Conservation (phyloP, 106 monocot species). For the Apostasia ramifera region DNA sequence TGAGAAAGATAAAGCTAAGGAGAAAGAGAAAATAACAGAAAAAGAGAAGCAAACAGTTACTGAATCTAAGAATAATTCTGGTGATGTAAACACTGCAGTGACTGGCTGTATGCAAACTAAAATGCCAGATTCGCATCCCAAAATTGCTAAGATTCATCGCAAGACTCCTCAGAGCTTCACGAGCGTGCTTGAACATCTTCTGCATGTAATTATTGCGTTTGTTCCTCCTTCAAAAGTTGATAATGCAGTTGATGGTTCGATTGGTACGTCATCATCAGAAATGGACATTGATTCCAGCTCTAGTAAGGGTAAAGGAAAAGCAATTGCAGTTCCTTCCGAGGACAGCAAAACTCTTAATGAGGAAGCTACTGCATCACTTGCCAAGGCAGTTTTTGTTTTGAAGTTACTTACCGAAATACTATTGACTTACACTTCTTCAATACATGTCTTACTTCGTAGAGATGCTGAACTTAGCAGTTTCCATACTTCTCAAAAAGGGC, state of each 20-base stretch:
- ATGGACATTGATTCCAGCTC: constrained; percentile 79
- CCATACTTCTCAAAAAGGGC: constrained; percentile 27
- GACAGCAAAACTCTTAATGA: constrained; percentile 41
- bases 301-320: constrained; percentile 82
- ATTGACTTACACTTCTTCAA: constrained; percentile 76
- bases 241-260: constrained; percentile 27
- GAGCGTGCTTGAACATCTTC: constrained; percentile 74
- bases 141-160: constrained; percentile 61
- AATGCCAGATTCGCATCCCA: constrained; percentile 47
- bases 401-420: constrained; percentile 96
- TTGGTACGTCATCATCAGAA: constrained; percentile 35
- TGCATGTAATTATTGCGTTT: constrained; percentile 63
- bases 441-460: constrained; percentile 75
- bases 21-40: constrained; percentile 65
- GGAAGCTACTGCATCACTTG: constrained; percentile 78
- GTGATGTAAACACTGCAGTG: constrained; percentile 15
- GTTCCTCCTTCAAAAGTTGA: constrained; percentile 41
- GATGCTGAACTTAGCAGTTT: constrained; percentile 69
- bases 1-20: constrained; percentile 86
- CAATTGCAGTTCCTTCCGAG: constrained; percentile 50
- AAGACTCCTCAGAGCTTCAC: constrained; percentile 90
- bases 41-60: constrained; percentile 50
- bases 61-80: constrained; percentile 23
- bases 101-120: constrained; percentile 27
- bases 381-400: constrained; percentile 82